Base-by-base conservation (phyloP, 345 rosid genomes). In the Hibiscus mutabilis region DNA sequence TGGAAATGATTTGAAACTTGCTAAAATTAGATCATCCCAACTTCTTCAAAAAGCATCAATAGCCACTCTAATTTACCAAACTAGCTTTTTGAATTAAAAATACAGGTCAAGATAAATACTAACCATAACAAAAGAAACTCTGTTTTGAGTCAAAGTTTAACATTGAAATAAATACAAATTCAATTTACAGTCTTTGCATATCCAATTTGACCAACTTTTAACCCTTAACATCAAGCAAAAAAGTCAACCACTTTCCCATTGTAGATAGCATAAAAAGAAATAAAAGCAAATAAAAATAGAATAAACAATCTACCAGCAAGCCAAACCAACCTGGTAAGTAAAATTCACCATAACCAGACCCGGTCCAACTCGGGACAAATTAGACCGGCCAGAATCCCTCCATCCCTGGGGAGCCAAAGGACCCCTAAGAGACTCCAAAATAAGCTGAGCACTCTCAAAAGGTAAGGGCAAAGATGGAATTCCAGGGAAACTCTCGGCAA, bases 391-490 rank as follows among this genome's bases (percentile, higher is more conserved):
- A 75, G 86, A 73, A 67, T 72, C 71, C 31, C 79, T 66, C 98
- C 96, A 90, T 76, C 76, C 83, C n/a, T 72, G 69, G 25, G 98
- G 97, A 61, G 73, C 85, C 58, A 69, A 47, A 18, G 67, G 75
- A 15, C 97, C 99, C 19, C 82, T 79, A 0, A 95, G 89, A 40
- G 91, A 82, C 58, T 83, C 81, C 77, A 95, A 77, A 9, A 95
- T 76, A 84, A 71, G 78, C 75, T 83, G 87, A 18, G 97, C 99
- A 74, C 83, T 84, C 80, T 74, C 86, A 51, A 73, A 74, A 57
- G 96, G 85, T 79, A 95, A 70, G 77, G 98, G 99, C 85, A 92
- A 18, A 68, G 99, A 95, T 40, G 83, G 87, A 53, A 95, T 88
- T 49, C 77, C 83, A 1, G 97, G 99, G 60, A 90, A 95, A 72